These are phyloP conservation scores for Funneliformis mosseae DNA, from an alignment of 192 early-diverging fungal species.

Conservation along the genomic window DNA sequence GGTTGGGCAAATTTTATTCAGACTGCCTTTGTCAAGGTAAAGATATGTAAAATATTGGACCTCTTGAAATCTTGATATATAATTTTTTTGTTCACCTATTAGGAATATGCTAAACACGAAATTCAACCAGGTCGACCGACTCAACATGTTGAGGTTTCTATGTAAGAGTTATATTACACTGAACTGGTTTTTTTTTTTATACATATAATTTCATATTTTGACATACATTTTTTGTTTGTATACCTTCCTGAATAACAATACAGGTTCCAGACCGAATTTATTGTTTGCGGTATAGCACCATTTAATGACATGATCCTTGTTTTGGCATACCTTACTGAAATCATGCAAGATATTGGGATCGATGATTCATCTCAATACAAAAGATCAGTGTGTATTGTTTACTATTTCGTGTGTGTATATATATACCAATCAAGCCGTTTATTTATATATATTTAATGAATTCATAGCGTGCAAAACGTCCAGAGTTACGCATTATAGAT, in stretches of 20 bases:
- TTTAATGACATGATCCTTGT: constrained; percentile 71
- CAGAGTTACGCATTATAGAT: constrained; percentile 90
- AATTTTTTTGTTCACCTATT: constrained; percentile 3
- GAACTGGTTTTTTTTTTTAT: not conserved
- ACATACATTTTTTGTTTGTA: not conserved
- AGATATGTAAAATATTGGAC: not conserved
- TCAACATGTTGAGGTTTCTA: constrained; percentile 61
- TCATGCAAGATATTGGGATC: constrained; percentile 56
- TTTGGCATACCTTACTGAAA: constrained; percentile 66
- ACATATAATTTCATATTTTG: not conserved
- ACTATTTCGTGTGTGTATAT: not conserved
- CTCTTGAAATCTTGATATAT: not conserved
- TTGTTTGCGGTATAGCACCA: constrained; percentile 87
- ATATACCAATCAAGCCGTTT: not conserved
- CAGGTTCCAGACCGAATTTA: constrained; percentile 77
- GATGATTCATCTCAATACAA: constrained; percentile 36
- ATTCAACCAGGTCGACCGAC: constrained; percentile 44
- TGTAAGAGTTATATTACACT: constrained; percentile 37
- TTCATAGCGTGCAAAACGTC: constrained; percentile 62
- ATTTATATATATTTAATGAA: not conserved
- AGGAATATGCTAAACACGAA: not conserved
- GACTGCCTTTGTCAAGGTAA: constrained; percentile 74
- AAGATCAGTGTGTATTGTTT: constrained; percentile 34
- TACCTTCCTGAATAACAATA: constrained; percentile 15
- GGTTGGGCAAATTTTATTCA: constrained; percentile 97